Evolutionary conservation across 352 stramenopile genomes (phyloP).

Genomic region (Peronospora destructor): DNA sequence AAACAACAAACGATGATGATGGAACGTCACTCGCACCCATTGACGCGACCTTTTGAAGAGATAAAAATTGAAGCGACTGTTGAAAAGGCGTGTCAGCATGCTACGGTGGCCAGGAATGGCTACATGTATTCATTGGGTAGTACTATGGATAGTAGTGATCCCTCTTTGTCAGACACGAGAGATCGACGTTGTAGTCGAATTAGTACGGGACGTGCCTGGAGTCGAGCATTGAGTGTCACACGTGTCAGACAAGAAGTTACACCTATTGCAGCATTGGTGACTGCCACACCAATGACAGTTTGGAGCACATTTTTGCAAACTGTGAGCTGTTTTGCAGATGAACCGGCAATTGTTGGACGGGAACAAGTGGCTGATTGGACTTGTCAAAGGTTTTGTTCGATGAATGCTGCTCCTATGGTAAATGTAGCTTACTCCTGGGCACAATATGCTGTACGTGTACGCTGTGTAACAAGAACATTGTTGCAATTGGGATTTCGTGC

Average conservation of each 20-base stretch:
- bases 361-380: constrained; percentile 8
- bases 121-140: constrained; percentile 41
- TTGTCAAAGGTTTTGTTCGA: constrained; percentile 1
- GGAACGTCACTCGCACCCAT: neutral
- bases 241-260: constrained; percentile 15
- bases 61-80: constrained; percentile 29
- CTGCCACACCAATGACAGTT: constrained; percentile 13
- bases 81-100: constrained; percentile 1
- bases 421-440: constrained; percentile 25
- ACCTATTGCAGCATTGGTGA: constrained; percentile 19
- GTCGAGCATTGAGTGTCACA: constrained; percentile 22
- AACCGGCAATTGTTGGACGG: constrained; percentile 20
- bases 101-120: constrained; percentile 15
- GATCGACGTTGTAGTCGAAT: constrained; percentile 10
- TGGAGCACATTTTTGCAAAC: constrained; percentile 32
- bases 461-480: constrained; percentile 39
- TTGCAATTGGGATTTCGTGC: constrained; percentile 43
- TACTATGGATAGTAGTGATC: constrained; percentile 11
- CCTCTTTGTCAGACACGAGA: neutral
- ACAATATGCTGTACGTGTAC: constrained; percentile 26
- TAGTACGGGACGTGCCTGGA: constrained; percentile 18
- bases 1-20: too few relatives aligned
- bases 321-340: constrained; percentile 13
- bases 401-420: neutral
- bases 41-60: constrained; percentile 14